Base-by-base conservation (phyloP, 352 stramenopile species). In the Pythium myriotylum region DNA sequence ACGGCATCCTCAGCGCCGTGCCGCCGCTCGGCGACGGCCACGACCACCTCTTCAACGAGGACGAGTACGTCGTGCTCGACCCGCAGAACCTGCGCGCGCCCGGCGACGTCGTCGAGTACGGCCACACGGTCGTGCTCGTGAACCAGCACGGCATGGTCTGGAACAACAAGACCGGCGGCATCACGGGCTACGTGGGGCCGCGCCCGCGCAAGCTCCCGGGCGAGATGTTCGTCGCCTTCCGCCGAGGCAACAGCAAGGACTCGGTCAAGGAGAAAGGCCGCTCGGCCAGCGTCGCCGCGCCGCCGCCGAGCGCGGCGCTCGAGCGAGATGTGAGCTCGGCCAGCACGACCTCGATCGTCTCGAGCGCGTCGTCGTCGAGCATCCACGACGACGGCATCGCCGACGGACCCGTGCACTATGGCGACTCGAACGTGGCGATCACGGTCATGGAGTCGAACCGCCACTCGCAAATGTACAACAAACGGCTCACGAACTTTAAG, bases 91-190 rank as follows among this genome's bases (percentile, higher is more conserved):
- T 76, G 50, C 80, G 70, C 48, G 54, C 60, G 12, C 29, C 43
- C 0, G 79, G 76, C 4, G 81, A 89, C 3, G 54, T 72, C 13
- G 82, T 95, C 35, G 72, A 88, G 59, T 94, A 91, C 49, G 81
- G 84, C 41, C 77, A 92, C 54, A 68, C 78, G 5, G 55, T 94
- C 23, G 86, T 93, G 59, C 80, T 94, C 32, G 80, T 94, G 59
- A 93, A 94, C 66, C 86, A 93, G 67, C 76, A 90, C 55, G 79
- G 80, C 19, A 76, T 91, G 73, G 86, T 93, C 32, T 94, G 84
- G 86, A 94, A 94, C 75, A 94, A 94, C 67, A 94, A 94, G 70
- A 94, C 86, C 8, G 84, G 86, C 47, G 86, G 86, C 29, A 93
- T 94, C 68, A 94, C 86, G 40, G 86, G 86, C 23, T 94, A 94